Conservation (phyloP, 2,329 filamentous ascomycete species). For the Lasiodiplodia hormozganensis region DNA sequence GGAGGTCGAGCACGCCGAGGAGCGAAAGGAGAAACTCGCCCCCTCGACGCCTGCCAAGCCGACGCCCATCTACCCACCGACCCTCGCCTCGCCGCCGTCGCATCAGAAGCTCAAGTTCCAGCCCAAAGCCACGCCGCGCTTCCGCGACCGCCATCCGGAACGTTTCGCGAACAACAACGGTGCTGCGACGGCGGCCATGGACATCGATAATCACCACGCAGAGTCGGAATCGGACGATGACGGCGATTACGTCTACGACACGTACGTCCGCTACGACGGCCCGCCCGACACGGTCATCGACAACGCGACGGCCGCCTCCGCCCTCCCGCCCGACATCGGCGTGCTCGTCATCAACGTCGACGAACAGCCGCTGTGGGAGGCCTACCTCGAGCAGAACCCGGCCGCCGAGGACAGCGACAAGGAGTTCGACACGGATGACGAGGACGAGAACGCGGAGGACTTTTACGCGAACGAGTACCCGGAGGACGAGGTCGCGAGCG, state of each 20-base stretch:
- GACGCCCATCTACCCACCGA: background rate
- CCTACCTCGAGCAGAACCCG: conserved; percentile 61
- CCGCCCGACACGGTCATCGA: conserved; percentile 30
- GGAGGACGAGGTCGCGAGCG: conserved; percentile 77
- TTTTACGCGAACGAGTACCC: conserved; percentile 82
- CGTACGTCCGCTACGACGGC: conserved; percentile 60
- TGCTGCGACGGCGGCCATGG: conserved; percentile 32
- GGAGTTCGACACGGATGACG: conserved; percentile 66
- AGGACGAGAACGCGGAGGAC: conserved; percentile 74
- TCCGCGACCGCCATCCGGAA: conserved; percentile 42
- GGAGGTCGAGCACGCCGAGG: conserved; percentile 39
- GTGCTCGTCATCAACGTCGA: conserved; percentile 58
- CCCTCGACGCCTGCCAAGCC: background rate
- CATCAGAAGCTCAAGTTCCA: conserved; percentile 41
- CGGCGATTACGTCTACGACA: conserved; percentile 67
- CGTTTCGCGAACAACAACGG: conserved; percentile 4
- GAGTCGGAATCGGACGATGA: conserved; percentile 50
- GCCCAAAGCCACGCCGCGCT: conserved; percentile 44
- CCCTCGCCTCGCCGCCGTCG: conserved; percentile 25
- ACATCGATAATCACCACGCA: conserved; percentile 41
- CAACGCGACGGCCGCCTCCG: conserved; percentile 34
- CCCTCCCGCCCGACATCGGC: conserved; percentile 42
- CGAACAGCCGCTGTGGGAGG: conserved; percentile 62
- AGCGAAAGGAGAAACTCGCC: conserved; percentile 18
- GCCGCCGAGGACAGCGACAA: conserved; percentile 50